Evolutionary conservation across 768 basidiomycete genomes (phyloP).

Genomic region (Cantharellus cinnabarinus): DNA sequence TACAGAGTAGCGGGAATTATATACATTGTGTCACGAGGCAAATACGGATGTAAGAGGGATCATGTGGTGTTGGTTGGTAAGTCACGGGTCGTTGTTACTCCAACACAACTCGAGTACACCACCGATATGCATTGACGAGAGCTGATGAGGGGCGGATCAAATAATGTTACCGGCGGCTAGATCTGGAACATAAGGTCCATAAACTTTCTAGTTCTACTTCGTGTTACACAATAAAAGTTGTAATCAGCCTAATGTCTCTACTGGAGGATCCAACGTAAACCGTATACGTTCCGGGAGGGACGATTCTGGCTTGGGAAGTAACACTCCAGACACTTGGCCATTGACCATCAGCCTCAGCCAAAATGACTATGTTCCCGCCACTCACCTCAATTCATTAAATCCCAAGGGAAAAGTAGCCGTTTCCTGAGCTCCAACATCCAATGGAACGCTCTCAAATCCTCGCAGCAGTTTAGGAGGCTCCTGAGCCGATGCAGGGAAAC

Average conservation of each 20-base stretch:
- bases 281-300: conserved; percentile 30
- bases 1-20: no score
- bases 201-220: no score
- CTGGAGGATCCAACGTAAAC: conserved; percentile 35
- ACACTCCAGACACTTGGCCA: conserved; percentile 27
- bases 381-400: conserved; percentile 3
- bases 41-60: no score
- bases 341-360: not conserved
- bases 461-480: conserved; percentile 31
- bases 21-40: no score
- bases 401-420: conserved; percentile 20
- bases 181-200: no score
- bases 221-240: not conserved
- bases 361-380: not conserved
- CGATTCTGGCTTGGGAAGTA: conserved; percentile 27
- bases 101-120: no score
- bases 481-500: conserved; percentile 26
- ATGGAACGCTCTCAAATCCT: conserved; percentile 29
- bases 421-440: conserved; percentile 21
- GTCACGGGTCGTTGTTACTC: no score
- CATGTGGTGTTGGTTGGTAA: no score
- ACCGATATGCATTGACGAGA: no score
- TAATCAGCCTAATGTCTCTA: conserved; percentile 23
- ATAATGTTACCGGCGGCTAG: no score
- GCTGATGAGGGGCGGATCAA: no score